Conservation (phyloP, 345 rosid species). For the Eucalyptus polyanthemos region DNA sequence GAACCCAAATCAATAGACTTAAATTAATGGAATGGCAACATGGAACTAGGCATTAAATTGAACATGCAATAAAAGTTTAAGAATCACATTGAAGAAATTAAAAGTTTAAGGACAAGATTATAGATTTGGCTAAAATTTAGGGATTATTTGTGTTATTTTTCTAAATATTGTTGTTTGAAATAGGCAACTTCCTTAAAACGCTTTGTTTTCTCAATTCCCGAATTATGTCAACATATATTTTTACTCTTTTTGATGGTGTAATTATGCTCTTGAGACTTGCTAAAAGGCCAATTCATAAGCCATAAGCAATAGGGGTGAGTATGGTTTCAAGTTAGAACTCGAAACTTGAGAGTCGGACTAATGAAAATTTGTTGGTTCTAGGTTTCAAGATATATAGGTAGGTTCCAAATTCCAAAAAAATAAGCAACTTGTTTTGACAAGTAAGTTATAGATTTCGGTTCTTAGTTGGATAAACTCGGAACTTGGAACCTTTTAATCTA, state of each 20-base stretch:
- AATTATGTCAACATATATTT: not conserved
- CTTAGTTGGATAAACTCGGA: no score
- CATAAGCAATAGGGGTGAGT: not conserved
- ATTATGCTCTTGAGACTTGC: not conserved
- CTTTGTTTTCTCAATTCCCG: not conserved
- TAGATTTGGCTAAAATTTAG: accelerated
- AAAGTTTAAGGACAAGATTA: not conserved
- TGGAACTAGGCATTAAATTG: not conserved
- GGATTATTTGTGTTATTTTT: not conserved
- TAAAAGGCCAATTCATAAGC: not conserved
- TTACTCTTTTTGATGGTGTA: not conserved
- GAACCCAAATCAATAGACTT: not conserved
- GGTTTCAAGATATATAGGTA: no score
- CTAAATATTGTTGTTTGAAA: not conserved
- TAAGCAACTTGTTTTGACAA: no score
- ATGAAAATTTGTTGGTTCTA: no score
- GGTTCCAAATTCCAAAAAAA: accelerated
- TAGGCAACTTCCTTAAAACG: not conserved
- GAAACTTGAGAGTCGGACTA: accelerated
- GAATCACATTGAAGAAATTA: not conserved
- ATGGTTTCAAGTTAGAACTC: no score
- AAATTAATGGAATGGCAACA: no score
- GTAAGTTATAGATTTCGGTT: accelerated
- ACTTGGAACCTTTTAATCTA: accelerated
- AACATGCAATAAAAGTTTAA: not conserved